Percentiles rank a stretch among this genome's conserved stretches.
phyloP scores from a whole-genome alignment of 306 rosid genomes.

The Cucumis sativus region Cucumber_9930_V3 NC_026657.2:39751001-39751500 shows the following conservation, averaged over 20 bases:
- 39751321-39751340: not conserved
- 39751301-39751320: not conserved
- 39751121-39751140: not conserved
- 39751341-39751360: not conserved
- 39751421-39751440: no score
- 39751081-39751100: not conserved
- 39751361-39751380: not conserved
- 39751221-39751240: no score
- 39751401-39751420: not conserved
- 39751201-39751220: no score
- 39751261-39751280: no score
- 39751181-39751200: no score
- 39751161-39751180: no score
- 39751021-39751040: not conserved
- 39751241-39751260: no score
- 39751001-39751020: not conserved
- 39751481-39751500: not conserved
- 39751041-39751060: no score
- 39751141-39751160: no score
- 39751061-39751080: not conserved
- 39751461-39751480: no score
- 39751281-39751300: not conserved
- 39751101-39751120: no score
- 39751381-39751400: not conserved
- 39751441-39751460: no score